Evolutionary conservation across 371 early-diverging fungal genomes (phyloP), one percentile per base, ranked within the genome.

Genomic region (Rhizopus stolonifer): DNA sequence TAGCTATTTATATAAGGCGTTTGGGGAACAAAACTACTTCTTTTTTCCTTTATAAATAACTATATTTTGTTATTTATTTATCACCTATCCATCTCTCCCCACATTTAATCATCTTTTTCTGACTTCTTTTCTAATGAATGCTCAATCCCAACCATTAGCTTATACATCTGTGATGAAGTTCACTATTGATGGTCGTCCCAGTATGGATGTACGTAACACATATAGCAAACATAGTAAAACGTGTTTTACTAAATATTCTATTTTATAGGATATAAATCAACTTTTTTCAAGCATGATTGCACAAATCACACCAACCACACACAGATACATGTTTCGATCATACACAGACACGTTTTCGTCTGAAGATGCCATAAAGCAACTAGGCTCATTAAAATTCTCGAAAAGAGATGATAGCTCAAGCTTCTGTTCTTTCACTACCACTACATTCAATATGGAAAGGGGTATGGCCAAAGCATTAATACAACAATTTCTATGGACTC

Each of bases 381-480:
- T 77, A 1, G 58, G 60, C 8, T 53, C 56, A 4, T 53, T 74
- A 8, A 64, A 64, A 52, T 69, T 67, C 21, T 60, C 70, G 4
- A 67, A 72, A 56, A 54, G 67, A 24, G 52, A 62, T 51, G 21
- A 21, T 19, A n/a, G 13, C 10, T 22, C 42, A 7, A 18, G 15
- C 9, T 7, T 19, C 21, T 10, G 19, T 9, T 70, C 74, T 18
- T 65, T 67, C 22, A 72, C 67, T 8, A 76, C 72, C 0, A 82
- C 78, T 10, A 78, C 79, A 2, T 79, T 79, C 52, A 72, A 71
- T 11, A 70, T 82, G 65, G 61, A 74, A 14, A 66, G 67, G 15
- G 68, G 72, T 21, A 82, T 80, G 80, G 80, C 80, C 18, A 71
- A 70, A 29, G 67, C 72, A 32, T 56, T 82, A 2, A 65, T 72